These are phyloP conservation scores for Pseudocercospora eumusae DNA, from an alignment of 2,329 filamentous ascomycete genomes.

Conservation along the genomic window DNA sequence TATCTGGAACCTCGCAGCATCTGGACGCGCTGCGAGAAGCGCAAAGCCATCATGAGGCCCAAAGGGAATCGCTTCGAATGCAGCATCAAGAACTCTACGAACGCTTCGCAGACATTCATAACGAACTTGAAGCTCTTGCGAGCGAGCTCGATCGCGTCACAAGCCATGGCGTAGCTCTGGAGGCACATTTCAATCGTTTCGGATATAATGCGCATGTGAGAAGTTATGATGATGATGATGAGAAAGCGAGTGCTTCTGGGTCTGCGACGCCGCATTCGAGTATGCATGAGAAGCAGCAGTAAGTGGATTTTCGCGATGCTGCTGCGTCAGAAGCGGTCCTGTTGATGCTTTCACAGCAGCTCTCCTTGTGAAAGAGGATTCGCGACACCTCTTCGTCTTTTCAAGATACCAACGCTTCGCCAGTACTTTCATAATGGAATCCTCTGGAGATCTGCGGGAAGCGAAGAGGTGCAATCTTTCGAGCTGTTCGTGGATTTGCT, in stretches of 20 bases:
- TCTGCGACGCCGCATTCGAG: constrained; percentile 27
- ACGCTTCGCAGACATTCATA: constrained; percentile 59
- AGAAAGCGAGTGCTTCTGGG: constrained; percentile 26
- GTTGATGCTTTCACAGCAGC: neutral
- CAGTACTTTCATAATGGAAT: constrained; percentile 68
- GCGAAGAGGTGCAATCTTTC: constrained; percentile 63
- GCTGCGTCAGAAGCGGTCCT: no score
- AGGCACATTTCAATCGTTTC: constrained; percentile 64
- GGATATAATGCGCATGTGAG: constrained; percentile 61
- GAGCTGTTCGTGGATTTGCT: constrained; percentile 67
- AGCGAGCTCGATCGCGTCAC: constrained; percentile 57
- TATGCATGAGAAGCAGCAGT: constrained; percentile 11
- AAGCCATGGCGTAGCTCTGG: constrained; percentile 57
- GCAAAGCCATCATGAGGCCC: constrained; percentile 56
- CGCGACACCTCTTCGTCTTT: constrained; percentile 54
- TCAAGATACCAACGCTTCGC: constrained; percentile 60
- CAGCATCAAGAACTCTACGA: constrained; percentile 56
- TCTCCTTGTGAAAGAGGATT: constrained; percentile 22
- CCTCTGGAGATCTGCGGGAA: constrained; percentile 61
- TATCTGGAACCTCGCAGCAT: constrained; percentile 58
- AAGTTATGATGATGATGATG: constrained; percentile 39
- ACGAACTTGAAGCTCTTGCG: constrained; percentile 56
- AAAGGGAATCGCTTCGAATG: constrained; percentile 50
- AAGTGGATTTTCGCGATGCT: neutral
- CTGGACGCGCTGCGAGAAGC: constrained; percentile 53